Evolutionary conservation across 352 stramenopile genomes (phyloP).

Genomic region (Thalassiosira livingstoniorum): DNA sequence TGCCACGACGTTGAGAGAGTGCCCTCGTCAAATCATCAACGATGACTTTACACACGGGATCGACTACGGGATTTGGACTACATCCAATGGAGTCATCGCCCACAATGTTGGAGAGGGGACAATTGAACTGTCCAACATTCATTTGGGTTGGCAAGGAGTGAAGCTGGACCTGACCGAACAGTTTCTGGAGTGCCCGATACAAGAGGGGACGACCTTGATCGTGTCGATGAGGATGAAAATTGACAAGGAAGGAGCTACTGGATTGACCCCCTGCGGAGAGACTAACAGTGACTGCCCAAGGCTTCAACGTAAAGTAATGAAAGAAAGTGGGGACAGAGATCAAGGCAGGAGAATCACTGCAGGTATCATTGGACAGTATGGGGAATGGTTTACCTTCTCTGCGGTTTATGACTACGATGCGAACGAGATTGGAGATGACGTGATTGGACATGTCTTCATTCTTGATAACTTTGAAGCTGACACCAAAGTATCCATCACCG

Average conservation of each 20-base stretch:
- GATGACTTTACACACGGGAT: slow-evolving; percentile 50
- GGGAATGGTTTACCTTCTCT: slow-evolving; percentile 58
- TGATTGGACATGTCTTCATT: slow-evolving; percentile 28
- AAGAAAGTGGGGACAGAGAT: no score
- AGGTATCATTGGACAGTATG: slow-evolving; percentile 44
- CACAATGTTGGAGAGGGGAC: slow-evolving; percentile 26
- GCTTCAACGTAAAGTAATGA: slow-evolving; percentile 12
- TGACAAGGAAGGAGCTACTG: slow-evolving; percentile 19
- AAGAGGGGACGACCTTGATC: slow-evolving; percentile 3
- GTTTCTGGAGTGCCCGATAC: slow-evolving; percentile 11
- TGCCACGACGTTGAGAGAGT: slow-evolving; percentile 10
- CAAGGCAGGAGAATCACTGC: no score
- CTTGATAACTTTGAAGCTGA: slow-evolving; percentile 33
- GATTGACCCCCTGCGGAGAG: slow-evolving; percentile 5
- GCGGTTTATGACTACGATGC: slow-evolving; percentile 28
- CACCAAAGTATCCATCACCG: slow-evolving; percentile 36
- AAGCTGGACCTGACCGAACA: slow-evolving; percentile 50
- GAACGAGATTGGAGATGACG: slow-evolving; percentile 17
- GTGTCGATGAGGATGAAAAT: slow-evolving; percentile 29
- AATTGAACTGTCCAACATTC: slow-evolving; percentile 15
- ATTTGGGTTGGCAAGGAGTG: slow-evolving; percentile 36
- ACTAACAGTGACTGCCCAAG: slow-evolving; percentile 21
- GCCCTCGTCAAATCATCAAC: slow-evolving; percentile 37
- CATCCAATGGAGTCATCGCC: slow-evolving; percentile 31
- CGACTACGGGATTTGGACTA: slow-evolving; percentile 51